A percentile compares a stretch with the other conserved stretches of the same genome.
Evolutionary conservation across 192 early-diverging fungal genomes (phyloP).

Genomic region (Coemansia sp.): DNA sequence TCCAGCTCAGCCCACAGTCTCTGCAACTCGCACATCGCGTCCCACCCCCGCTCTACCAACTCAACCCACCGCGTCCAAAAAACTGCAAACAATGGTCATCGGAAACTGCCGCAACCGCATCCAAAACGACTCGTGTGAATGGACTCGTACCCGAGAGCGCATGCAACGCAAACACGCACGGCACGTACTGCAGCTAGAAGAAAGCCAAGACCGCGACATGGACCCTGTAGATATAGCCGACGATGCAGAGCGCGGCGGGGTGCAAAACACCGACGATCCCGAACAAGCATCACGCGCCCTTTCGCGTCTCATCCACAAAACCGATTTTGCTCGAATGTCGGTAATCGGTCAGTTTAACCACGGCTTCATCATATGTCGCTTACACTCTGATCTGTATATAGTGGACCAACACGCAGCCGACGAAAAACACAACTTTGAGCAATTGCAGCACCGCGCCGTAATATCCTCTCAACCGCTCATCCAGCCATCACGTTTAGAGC

Average conservation of each 20-base stretch:
- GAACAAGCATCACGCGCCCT: slow-evolving; percentile 22
- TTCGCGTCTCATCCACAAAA: slow-evolving; percentile 63
- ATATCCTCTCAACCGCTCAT: slow-evolving; percentile 71
- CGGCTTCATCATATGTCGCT: slow-evolving; percentile 84
- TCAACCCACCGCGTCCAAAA: slow-evolving; percentile 8
- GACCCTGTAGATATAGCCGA: background rate
- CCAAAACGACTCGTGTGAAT: slow-evolving; percentile 29
- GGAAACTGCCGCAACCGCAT: slow-evolving; percentile 35
- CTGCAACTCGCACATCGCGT: too few relatives aligned
- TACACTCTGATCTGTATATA: slow-evolving; percentile 77
- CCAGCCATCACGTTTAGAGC: slow-evolving; percentile 64
- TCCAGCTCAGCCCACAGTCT: background rate
- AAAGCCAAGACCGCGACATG: slow-evolving; percentile 7
- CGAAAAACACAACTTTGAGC: slow-evolving; percentile 97
- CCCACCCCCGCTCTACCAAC: background rate
- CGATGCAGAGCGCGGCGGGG: slow-evolving; percentile 21
- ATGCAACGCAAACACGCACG: slow-evolving; percentile 18
- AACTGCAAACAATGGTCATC: slow-evolving; percentile 21
- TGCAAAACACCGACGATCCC: slow-evolving; percentile 17
- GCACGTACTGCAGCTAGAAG: slow-evolving; percentile 12
- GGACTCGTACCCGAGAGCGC: slow-evolving; percentile 6
- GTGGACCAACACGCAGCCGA: slow-evolving; percentile 98
- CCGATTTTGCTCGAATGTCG: slow-evolving; percentile 80
- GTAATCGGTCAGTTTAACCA: slow-evolving; percentile 96
- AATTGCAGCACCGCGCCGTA: slow-evolving; percentile 61